Base-by-base conservation (phyloP, 306 rosid species). In the Trichosanthes cucumerina region DNA sequence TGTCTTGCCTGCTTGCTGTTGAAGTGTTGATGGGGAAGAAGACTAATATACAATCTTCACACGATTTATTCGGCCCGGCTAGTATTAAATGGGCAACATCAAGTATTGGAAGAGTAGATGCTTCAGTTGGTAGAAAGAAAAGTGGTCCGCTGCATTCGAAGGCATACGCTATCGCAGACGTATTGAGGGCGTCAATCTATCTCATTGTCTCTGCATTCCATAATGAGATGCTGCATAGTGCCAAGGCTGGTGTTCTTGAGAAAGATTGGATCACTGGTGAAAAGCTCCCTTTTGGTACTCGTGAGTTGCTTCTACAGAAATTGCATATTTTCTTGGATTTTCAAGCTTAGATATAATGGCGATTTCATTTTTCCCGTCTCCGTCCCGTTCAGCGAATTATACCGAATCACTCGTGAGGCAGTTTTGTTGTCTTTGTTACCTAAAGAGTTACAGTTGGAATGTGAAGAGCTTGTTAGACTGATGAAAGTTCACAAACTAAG, bases 1-100 rank as follows among this genome's bases (percentile, higher is more conserved):
- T 91, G 78, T 92, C 99, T 66, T 90, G 97, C 78, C 96, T 95
- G 78, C 97, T 91, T 80, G 97, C 97, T 54, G 87, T 92, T 76
- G 99, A 95, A 82, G 81, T 87, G 43, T 87, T 84, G 87, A 91
- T 90, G 98, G 99, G 98, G 81, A 96, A 92, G 90, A 96, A 86
- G 85, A 92, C 93, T 81, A 88, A 54, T 73, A 66, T 91, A 79
- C 97, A 84, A 75, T 86, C 96, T 33, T 80, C 90, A 0, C 81
- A 85, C 56, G 91, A 90, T 34, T 65, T 86, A 59, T 86, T 88
- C 83, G 99, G 98, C 56, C 87, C 93, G 15, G 87, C 91, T 8
- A 87, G 91, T 75, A 91, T 96, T 68, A 93, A 87, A 89, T 91
- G 96, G 99, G 91, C 91, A 39, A 89, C 95, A 1, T 74, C 79